A percentile compares a stretch with the other conserved stretches of the same genome.
Evolutionary conservation across 1,284 basidiomycete genomes (phyloP).

Genomic region (Tilletia indica): DNA sequence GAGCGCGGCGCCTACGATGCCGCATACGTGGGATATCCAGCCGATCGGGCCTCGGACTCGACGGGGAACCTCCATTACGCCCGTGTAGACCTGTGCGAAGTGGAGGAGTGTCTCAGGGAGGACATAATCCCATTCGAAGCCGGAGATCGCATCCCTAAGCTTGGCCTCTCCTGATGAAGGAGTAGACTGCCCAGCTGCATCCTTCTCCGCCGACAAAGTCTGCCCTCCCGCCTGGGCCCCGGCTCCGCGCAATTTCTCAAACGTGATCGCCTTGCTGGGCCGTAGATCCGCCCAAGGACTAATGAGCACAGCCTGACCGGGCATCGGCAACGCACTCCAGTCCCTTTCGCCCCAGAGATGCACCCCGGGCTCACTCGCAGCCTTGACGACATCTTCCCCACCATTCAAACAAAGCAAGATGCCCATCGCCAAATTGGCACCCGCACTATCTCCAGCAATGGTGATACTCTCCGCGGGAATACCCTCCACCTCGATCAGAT

Average conservation of each 20-base stretch:
- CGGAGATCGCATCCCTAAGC: conserved; percentile 11
- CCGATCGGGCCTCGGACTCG: conserved; percentile 46
- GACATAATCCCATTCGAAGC: conserved; percentile 41
- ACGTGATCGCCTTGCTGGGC: conserved; percentile 36
- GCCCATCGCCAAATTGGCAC: conserved; percentile 48
- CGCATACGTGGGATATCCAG: conserved; percentile 47
- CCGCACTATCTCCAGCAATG: conserved; percentile 53
- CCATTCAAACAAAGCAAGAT: conserved; percentile 48
- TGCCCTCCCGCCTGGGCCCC: background rate
- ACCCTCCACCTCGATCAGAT: conserved; percentile 49
- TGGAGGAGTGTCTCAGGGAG: conserved; percentile 50
- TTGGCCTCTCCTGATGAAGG: background rate
- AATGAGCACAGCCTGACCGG: conserved; percentile 49
- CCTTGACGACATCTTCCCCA: background rate
- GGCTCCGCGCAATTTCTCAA: conserved; percentile 32
- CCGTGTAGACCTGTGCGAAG: conserved; percentile 53
- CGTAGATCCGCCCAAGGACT: conserved; percentile 53
- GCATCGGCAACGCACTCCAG: conserved; percentile 48
- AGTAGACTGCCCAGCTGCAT: background rate
- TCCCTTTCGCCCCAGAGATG: conserved; percentile 40
- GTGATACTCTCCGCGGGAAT: conserved; percentile 43
- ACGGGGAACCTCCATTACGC: conserved; percentile 43
- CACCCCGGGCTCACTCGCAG: background rate
- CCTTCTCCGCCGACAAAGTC: background rate
- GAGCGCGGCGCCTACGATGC: conserved; percentile 34